A percentile compares a stretch with the other conserved stretches of the same genome.
phyloP scores from a whole-genome alignment of 2,329 filamentous ascomycete genomes.

The Claviceps digitariae region DNA sequence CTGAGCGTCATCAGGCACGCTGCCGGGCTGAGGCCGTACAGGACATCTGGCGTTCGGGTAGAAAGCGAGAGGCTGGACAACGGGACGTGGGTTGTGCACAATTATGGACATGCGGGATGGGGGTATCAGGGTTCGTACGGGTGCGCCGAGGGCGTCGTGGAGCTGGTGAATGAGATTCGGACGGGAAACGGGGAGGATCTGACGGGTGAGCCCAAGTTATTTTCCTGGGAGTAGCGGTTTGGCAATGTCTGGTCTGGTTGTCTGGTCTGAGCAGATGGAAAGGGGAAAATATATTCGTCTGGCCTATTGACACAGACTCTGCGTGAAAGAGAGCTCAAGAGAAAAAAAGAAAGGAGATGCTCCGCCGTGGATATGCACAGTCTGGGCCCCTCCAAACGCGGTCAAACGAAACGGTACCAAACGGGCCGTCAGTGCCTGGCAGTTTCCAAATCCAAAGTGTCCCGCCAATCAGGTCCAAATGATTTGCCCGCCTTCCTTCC shows the following conservation, averaged over 20 bases:
- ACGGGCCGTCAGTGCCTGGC: no score
- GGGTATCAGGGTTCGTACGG: conserved; percentile 62
- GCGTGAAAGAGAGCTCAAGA: no score
- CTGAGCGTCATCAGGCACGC: conserved; percentile 67
- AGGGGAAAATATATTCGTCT: no score
- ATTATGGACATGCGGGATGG: conserved; percentile 69
- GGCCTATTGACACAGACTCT: no score
- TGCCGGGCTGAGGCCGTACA: conserved; percentile 66
- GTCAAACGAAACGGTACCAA: no score
- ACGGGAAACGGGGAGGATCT: conserved; percentile 16
- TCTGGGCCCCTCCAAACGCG: no score
- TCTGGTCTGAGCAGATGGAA: neutral
- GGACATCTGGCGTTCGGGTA: conserved; percentile 59
- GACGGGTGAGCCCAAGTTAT: conserved; percentile 17
- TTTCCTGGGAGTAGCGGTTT: conserved; percentile 9
- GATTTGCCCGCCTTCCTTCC: no score
- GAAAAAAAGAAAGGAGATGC: no score
- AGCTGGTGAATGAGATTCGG: conserved; percentile 50
- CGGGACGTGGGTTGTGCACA: conserved; percentile 57
- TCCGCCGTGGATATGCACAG: no score
- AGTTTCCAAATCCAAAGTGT: neutral
- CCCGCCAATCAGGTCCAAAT: neutral
- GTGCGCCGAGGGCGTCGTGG: conserved; percentile 51
- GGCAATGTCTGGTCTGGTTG: neutral
- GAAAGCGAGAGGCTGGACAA: conserved; percentile 43